Base-by-base conservation (phyloP, 2,329 filamentous ascomycete species). In the Penicillium palitans region DNA sequence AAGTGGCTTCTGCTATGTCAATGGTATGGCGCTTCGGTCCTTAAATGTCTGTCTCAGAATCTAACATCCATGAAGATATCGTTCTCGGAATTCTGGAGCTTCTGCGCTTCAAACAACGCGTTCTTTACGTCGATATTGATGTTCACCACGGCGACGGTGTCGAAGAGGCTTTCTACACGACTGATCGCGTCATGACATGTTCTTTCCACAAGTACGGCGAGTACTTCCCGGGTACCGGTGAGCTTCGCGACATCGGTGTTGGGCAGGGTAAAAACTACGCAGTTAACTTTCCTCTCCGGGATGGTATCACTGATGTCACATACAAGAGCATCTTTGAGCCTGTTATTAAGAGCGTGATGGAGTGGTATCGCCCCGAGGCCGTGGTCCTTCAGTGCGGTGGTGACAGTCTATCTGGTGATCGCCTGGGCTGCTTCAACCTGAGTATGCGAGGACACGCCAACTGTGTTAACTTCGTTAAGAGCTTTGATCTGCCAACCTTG, bases 1-100 rank as follows among this genome's bases (percentile, higher is more conserved):
- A 0, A 95, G 90, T 47, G 95, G 95, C 0, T 99, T 99, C 75
- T 99, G 95, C 78, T 99, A 99, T 76, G 93, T 98, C 79, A 99
- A 99, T 75, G 93, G 75, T 78, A 70, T 25, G 3, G 2, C 47
- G 35, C 35, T 47, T 37, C 37, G 9, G 27, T 29, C 27, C 21
- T 51, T 15, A 24, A 31, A 21, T 1, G 5, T 44, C 21, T 37
- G 31, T 37, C 31, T 13, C n/a, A 5, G 33, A 15, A 50, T 56
- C 61, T 71, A 57, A 71, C 57, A 15, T 24, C 46, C 12, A 49
- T 35, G 21, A 65, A 86, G 85, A 88, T 67, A 88, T 88, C 65
- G 85, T 88, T 19, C 81, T 88, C 37, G 85, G 84, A 45, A 88
- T 88, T 64, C 81, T 87, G 57, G 84, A 88, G 68, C 79, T 88